phyloP scores from a whole-genome alignment of 176 grass and related monocot genomes.

The Triticum turgidum region DNA sequence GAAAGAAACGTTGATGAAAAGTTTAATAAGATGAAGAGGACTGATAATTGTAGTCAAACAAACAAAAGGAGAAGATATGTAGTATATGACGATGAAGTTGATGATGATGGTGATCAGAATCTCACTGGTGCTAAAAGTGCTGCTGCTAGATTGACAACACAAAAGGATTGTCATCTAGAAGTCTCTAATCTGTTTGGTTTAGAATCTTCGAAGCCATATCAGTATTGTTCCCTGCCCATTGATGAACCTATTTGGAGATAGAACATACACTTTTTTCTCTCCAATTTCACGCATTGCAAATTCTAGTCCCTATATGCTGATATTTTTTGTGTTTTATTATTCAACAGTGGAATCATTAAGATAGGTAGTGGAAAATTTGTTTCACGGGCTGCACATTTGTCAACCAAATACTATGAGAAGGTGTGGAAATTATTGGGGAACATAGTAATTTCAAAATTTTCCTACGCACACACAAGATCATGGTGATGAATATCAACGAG shows the following conservation, averaged over 20 bases:
- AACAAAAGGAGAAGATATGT: not conserved
- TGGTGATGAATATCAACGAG: no score
- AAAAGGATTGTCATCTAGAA: not conserved
- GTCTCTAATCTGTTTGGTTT: not conserved
- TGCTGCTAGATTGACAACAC: not conserved
- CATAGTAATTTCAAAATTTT: no score
- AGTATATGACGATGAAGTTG: not conserved
- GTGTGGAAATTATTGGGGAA: conserved; percentile 33
- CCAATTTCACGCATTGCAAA: not conserved
- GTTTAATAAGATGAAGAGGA: not conserved
- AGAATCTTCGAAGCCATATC: not conserved
- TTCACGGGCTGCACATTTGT: conserved; percentile 49
- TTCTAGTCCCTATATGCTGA: not conserved
- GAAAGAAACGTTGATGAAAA: not conserved
- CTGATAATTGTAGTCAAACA: not conserved
- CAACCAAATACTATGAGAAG: conserved; percentile 48
- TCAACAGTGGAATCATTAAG: conserved; percentile 58
- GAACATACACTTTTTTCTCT: not conserved
- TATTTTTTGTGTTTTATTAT: conserved; percentile 16
- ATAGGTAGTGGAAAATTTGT: conserved; percentile 20
- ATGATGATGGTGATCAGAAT: no score
- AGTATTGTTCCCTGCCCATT: not conserved
- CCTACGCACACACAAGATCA: no score
- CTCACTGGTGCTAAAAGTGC: not conserved
- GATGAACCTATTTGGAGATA: conserved; percentile 39